A percentile compares a stretch with the other conserved stretches of the same genome.
Conservation (phyloP, 352 stramenopile genomes). For the Phytophthora sansomeana region DNA sequence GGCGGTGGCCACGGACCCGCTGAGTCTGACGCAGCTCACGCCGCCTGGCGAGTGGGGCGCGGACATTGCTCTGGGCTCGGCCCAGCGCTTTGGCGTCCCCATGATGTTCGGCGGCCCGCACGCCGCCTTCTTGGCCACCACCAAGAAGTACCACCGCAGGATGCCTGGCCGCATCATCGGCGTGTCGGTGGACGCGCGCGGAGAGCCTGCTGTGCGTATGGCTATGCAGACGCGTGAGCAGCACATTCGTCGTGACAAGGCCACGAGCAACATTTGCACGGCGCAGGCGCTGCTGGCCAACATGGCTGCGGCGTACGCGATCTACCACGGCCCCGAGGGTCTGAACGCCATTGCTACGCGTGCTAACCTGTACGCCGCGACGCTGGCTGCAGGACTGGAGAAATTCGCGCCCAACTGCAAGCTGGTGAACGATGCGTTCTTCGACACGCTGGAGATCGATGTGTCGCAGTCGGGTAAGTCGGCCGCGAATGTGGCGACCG, state of each 20-base stretch:
- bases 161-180: constrained; percentile 99
- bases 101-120: constrained; percentile 99
- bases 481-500: constrained; percentile 77
- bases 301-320: constrained; percentile 98
- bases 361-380: constrained; percentile 93
- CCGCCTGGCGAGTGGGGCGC: constrained; percentile 95
- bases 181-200: constrained; percentile 96
- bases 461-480: constrained; percentile 85
- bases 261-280: constrained; percentile 99
- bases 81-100: constrained; percentile 98
- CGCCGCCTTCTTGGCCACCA: constrained; percentile 97
- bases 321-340: constrained; percentile 99
- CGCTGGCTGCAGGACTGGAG: constrained; percentile 92
- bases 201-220: constrained; percentile 97
- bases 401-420: constrained; percentile 66
- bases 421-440: constrained; percentile 90
- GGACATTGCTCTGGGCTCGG: constrained; percentile 98
- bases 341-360: constrained; percentile 94
- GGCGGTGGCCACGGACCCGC: constrained; percentile 96
- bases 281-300: constrained; percentile 98
- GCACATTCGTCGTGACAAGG: constrained; percentile 99
- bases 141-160: constrained; percentile 96
- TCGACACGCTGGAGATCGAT: constrained; percentile 96
- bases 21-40: constrained; percentile 96
- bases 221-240: constrained; percentile 99